These are phyloP conservation scores for Brassica hybrid DNA, from an alignment of 441 rosid species.

Conservation along the genomic window DNA sequence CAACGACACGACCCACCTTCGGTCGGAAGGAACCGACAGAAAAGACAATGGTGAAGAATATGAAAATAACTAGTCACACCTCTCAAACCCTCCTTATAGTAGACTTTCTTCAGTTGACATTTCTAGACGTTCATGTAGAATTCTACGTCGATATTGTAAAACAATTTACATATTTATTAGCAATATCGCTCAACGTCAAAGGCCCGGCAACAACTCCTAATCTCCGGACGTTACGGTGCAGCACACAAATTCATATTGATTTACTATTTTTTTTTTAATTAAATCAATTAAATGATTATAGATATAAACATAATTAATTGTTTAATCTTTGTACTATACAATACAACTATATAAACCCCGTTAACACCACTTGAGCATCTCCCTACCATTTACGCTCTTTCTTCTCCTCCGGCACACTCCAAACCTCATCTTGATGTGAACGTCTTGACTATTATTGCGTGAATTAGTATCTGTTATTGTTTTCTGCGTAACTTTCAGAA, in stretches of 20 bases:
- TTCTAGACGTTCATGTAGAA: conserved; percentile 19
- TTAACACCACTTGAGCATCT: conserved; percentile 38
- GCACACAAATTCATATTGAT: conserved; percentile 29
- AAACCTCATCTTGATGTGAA: conserved; percentile 7
- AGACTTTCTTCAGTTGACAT: not conserved
- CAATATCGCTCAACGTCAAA: conserved; percentile 54
- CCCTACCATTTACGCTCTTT: conserved; percentile 31
- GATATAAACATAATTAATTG: not conserved
- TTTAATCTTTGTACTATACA: conserved; percentile 4
- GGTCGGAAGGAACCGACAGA: not conserved
- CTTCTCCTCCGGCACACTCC: conserved; percentile 22
- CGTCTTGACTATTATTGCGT: not conserved
- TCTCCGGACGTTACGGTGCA: conserved; percentile 62
- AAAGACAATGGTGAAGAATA: not conserved
- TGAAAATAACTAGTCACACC: not conserved
- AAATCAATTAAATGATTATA: not conserved
- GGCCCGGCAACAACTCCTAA: conserved; percentile 63
- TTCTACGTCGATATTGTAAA: conserved; percentile 11
- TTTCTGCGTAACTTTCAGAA: not conserved
- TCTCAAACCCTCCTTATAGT: not conserved
- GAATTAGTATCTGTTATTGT: not conserved
- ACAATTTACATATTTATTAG: conserved; percentile 21
- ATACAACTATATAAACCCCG: conserved; percentile 53
- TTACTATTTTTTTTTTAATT: not conserved
- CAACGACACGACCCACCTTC: not conserved